Evolutionary conservation across 345 rosid species (phyloP).

Genomic region (Lepidium aucheri): DNA sequence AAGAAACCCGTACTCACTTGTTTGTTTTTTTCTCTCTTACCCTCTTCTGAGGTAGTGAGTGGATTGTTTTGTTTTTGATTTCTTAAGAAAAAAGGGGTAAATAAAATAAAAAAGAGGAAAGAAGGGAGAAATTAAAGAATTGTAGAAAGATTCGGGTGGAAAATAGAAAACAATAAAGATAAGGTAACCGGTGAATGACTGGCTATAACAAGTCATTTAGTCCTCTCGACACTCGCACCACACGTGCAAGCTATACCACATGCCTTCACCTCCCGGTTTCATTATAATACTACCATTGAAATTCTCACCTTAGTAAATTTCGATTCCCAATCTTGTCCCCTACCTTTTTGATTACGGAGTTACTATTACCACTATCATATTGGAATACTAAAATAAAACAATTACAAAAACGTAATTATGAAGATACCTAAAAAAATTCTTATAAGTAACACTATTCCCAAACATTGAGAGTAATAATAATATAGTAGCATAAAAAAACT

Average conservation of each 20-base stretch:
- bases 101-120: background rate
- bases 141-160: conserved; percentile 20
- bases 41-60: conserved; percentile 18
- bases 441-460: background rate
- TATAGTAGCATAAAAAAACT: too few relatives aligned
- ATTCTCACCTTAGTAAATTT: background rate
- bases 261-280: conserved; percentile 16
- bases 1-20: conserved; percentile 14
- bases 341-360: background rate
- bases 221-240: conserved; percentile 22
- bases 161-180: conserved; percentile 10
- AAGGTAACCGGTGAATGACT: conserved; percentile 1
- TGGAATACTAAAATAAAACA: too few relatives aligned
- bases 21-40: conserved; percentile 17
- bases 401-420: background rate
- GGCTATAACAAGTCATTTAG: conserved; percentile 19
- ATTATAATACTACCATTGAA: conserved; percentile 5
- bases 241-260: conserved; percentile 30
- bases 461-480: background rate
- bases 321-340: conserved; percentile 4
- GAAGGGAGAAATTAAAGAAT: background rate
- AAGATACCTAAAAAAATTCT: background rate
- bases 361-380: background rate
- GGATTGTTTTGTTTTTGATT: conserved; percentile 16
- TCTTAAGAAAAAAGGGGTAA: background rate